Base-by-base conservation (phyloP, 306 rosid species). In the Cercis canadensis region DNA sequence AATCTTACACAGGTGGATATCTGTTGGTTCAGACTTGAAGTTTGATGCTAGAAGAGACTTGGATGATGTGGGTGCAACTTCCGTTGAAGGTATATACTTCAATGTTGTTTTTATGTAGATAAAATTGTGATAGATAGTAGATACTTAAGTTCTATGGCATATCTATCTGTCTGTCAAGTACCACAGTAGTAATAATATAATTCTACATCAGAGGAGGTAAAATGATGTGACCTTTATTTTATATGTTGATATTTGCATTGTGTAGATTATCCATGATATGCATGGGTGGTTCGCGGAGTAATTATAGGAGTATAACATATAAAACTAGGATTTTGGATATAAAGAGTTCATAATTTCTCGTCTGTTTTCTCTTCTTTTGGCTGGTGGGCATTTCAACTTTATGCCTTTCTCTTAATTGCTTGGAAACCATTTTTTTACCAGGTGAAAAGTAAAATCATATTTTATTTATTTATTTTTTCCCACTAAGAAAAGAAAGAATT, bases 11-110 rank as follows among this genome's bases (percentile, higher is more conserved):
- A 94, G 99, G 96, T 94, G 99, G 99, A 84, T 94, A 83, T 94
- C 99, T 81, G 92, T 94, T 87, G 99, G 99, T 89, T 94, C 99
- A 78, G 99, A 94, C 89, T 85, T 94, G 85, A 94, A 91, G 88
- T 94, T 86, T 78, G 99, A 94, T 84, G 97, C 99, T 29, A 81
- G 91, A 78, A 91, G 99, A 91, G 99, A 94, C 90, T 86, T 94
- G 72, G 95, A 87, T 75, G 99, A 94, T 75, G 95, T 82, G 47
- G 96, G 95, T 75, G 99, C 99, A 64, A 55, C 88, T 37, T 67
- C 80, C 58, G 54, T 89, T 75, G 84, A 82, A 80, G 97, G 99
- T 94, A 81, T 56, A 9, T 79, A 49, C 53, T 78, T 62, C 51
- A 39, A 18, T 60, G 60, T 12, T 6, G 52, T 39, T 65, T 34